Evolutionary conservation across 2,329 filamentous ascomycete genomes (phyloP).

Genomic region (Microsporum canis): DNA sequence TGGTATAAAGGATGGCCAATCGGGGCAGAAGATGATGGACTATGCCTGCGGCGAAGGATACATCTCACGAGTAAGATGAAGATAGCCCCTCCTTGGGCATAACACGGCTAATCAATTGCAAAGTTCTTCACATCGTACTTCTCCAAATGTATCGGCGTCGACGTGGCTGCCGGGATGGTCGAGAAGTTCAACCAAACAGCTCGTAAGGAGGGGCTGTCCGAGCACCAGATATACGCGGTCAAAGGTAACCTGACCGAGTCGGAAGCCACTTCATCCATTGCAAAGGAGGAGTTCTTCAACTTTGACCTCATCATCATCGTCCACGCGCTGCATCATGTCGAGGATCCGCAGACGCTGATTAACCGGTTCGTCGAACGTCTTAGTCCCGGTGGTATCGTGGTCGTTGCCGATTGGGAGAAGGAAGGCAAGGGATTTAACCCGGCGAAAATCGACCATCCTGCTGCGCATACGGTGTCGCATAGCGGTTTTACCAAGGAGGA

Average conservation of each 20-base stretch:
- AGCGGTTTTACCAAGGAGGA: slow-evolving; percentile 9
- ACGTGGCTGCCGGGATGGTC: slow-evolving; percentile 14
- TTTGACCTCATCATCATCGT: slow-evolving; percentile 13
- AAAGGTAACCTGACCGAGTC: slow-evolving; percentile 9
- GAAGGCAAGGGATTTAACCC: not conserved
- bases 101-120: not conserved
- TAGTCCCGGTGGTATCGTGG: slow-evolving; percentile 10
- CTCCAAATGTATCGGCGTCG: slow-evolving; percentile 14
- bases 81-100: not conserved
- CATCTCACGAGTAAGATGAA: slow-evolving; percentile 10
- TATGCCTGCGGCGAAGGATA: slow-evolving; percentile 16
- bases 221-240: slow-evolving; percentile 11
- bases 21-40: slow-evolving; percentile 14
- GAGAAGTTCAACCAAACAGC: slow-evolving; percentile 12
- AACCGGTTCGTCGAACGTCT: slow-evolving; percentile 10
- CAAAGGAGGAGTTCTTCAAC: slow-evolving; percentile 11
- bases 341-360: slow-evolving; percentile 8
- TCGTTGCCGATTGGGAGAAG: slow-evolving; percentile 13
- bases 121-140: slow-evolving; percentile 12
- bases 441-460: not conserved
- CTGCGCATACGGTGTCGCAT: slow-evolving; percentile 13
- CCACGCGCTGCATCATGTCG: slow-evolving; percentile 14
- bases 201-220: slow-evolving; percentile 1
- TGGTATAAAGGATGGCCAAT: slow-evolving; percentile 2
- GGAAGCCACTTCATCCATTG: not conserved